Evolutionary conservation across 108 stramenopile genomes (phyloP), one percentile per base, ranked within the genome.

Genomic region (Craspedostauros australis): DNA sequence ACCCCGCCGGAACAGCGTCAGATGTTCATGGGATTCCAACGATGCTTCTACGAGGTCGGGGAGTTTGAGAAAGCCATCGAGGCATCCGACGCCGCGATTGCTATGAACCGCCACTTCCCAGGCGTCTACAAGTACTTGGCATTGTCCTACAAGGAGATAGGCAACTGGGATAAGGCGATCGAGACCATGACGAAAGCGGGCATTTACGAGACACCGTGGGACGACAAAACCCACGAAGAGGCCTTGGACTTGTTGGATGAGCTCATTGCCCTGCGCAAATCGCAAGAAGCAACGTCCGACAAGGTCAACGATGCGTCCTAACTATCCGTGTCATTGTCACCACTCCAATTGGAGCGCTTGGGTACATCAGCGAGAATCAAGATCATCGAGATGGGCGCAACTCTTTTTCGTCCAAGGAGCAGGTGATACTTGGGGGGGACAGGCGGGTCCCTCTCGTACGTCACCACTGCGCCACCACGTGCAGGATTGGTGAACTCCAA

Each of bases 71-170:
- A 23, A 8, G 41, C 70, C 5, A 75, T 79, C 20, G 12, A n/a
- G 0, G 20, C 36, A 7, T 54, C 60, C 9, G 23, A 41, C 22
- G 65, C 54, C 3, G 69, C 70, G 2, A 25, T 74, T 15, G 59
- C 67, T 39, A 72, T 71, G 73, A 74, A 79, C 62, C 73, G 73
- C 7, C 54, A 71, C 31, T 74, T 68, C 37, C 77, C 77, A 3
- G 59, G 57, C 39, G 60, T 74, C 1, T 70, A 79, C 53, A 79
- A 74, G 26, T 74, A 70, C 52, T 11, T 72, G 1, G 77, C 77
- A 18, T 43, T 79, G 20, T 40, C 68, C n/a, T 55, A 68, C 11
- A 57, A 47, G 41, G 71, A 62, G 3, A 47, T 9, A 7, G 76
- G 76, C 7, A 23, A 77, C 47, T 21, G 19, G 31, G 55, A 33